Evolutionary conservation across 306 rosid genomes (phyloP).

Genomic region (Acacia crassicarpa): DNA sequence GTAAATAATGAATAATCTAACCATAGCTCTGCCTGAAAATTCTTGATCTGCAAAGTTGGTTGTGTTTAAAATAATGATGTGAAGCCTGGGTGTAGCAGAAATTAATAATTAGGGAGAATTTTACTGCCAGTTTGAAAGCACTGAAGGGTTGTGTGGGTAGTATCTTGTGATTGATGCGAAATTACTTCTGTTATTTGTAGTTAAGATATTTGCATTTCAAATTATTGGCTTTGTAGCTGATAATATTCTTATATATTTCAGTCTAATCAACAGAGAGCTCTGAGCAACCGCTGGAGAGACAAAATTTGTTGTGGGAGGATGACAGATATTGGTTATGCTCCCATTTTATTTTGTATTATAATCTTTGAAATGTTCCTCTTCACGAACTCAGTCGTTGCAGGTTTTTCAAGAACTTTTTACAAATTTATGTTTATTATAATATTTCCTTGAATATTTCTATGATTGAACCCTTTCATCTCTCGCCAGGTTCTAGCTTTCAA

Average conservation of each 20-base stretch:
- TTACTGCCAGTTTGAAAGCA: not conserved
- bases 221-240: conserved; percentile 28
- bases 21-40: conserved; percentile 12
- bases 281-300: conserved; percentile 46
- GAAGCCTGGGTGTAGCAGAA: conserved; percentile 11
- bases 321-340: conserved; percentile 75
- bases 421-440: conserved; percentile 15
- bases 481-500: conserved; percentile 70
- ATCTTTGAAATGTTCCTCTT: conserved; percentile 58
- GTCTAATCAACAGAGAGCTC: conserved; percentile 71
- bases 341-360: conserved; percentile 62
- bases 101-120: conserved; percentile 23
- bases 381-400: conserved; percentile 76
- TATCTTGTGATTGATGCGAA: not conserved
- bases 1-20: not conserved
- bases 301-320: conserved; percentile 54
- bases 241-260: conserved; percentile 39
- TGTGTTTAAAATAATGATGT: not conserved
- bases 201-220: not conserved
- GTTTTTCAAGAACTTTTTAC: conserved; percentile 41
- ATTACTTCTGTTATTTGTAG: conserved; percentile 14
- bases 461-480: conserved; percentile 40
- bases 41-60: conserved; percentile 17
- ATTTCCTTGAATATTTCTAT: conserved; percentile 23
- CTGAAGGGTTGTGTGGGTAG: conserved; percentile 15